Base-by-base conservation (phyloP, 2,329 filamentous ascomycete species). In the Aureobasidium sp. region DNA sequence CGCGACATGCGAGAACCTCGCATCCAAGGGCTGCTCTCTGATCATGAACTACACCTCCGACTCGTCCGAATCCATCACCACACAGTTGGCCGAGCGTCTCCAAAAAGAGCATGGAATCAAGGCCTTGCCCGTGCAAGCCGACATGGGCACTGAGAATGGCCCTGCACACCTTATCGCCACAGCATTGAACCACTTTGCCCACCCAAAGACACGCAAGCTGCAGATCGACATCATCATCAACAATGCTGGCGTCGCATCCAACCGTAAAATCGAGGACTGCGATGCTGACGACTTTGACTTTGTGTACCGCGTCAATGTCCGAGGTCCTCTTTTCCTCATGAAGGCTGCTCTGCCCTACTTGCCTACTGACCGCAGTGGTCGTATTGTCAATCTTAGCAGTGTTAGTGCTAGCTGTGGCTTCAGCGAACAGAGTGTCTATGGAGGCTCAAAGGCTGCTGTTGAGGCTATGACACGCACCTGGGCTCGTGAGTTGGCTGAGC, bases 191-290 rank as follows among this genome's bases (percentile, higher is more conserved):
- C 78, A 85, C 69, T 86, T 89, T 74, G 71, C 80, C 9, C 71
- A 79, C 62, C 78, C 81, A 32, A 79, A 80, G 67, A 79, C 76
- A 64, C 73, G 75, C 63, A 77, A 78, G 61, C 83, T 91, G 71
- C 84, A 87, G 69, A 81, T 96, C 69, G 90, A 95, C 75, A 90
- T 96, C 64, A 78, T 96, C 59, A 78, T 96, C 78, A 95, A 96
- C 81, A 96, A 95, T 73, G 91, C 91, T 34, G 91, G 90, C 30
- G 77, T 83, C 3, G 75, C 79, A 11, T 73, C 83, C 42, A 93
- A 94, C 75, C 83, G 86, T 67, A 72, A 77, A 30, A 76, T 89
- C 29, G 81, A 83, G 55, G 82, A 88, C 32, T 83, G 90, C 65
- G 82, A 81, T 4, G 70, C 79, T 6, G 79, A 80, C 13, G 83